Percentiles rank a stretch among this genome's conserved stretches.
Conservation (phyloP, 208 protist species). For the Leptomonas seymouri region DNA sequence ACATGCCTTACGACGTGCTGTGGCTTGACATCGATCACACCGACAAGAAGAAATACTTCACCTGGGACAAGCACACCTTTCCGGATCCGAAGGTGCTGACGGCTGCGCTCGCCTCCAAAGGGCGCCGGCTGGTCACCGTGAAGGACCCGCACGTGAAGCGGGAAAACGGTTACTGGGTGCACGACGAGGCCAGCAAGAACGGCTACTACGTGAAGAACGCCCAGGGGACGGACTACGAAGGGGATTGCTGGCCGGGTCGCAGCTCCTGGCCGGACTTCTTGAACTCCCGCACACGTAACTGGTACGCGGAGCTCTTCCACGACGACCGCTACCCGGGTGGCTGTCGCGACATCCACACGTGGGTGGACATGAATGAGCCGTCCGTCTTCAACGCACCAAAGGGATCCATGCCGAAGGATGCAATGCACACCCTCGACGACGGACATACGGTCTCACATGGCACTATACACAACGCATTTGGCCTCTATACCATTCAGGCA, state of each 20-base stretch:
- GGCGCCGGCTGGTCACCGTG: conserved; percentile 97
- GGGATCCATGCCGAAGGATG: conserved; percentile 95
- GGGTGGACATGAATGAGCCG: conserved; percentile 99
- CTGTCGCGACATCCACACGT: conserved; percentile 94
- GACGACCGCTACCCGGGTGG: conserved; percentile 91
- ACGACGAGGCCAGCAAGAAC: conserved; percentile 72
- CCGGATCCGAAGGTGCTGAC: conserved; percentile 93
- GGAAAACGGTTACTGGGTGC: conserved; percentile 79
- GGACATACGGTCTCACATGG: conserved; percentile 90
- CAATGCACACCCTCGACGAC: conserved; percentile 76
- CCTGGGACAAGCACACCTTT: conserved; percentile 97
- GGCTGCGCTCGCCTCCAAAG: conserved; percentile 86
- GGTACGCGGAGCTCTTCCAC: conserved; percentile 92
- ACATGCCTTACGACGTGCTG: conserved; percentile 98
- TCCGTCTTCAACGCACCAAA: conserved; percentile 97
- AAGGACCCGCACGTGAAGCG: conserved; percentile 98
- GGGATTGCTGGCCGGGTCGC: conserved; percentile 97
- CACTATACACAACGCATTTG: conserved; percentile 99
- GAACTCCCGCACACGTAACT: conserved; percentile 90
- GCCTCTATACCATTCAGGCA: conserved; percentile 90
- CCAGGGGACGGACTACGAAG: conserved; percentile 85
- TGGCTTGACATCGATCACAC: conserved; percentile 99
- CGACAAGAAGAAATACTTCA: conserved; percentile 98
- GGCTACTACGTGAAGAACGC: conserved; percentile 92
- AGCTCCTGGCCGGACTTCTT: conserved; percentile 96